Base-by-base conservation (phyloP, 1,284 basidiomycete species). In the Cryptococcus depauperatus region DNA sequence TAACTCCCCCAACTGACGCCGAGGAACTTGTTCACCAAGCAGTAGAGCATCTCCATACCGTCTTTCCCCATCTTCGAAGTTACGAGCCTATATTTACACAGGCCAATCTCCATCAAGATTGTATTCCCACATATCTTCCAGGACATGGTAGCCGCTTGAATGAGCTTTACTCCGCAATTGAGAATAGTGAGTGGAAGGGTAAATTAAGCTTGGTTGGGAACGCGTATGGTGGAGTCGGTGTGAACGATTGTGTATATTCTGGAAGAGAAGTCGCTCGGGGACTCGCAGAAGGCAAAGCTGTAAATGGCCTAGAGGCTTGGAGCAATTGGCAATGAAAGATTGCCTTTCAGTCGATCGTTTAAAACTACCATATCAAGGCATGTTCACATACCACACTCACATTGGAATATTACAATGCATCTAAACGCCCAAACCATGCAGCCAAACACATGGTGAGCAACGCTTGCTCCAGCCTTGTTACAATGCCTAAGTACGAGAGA, bases 211-310 rank as follows among this genome's bases (percentile, higher is more conserved):
- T 96, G 1, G 74, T 86, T 1, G 93, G 93, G 1, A 85, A 88
- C 4, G 88, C 88, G 9, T 86, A 91, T 26, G 81, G 79, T 0
- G 92, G 90, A 1, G 87, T 93, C 1, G 91, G 90, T 47, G 77
- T 96, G 4, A 87, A 85, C 14, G 92, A 96, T 62, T 92, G 89
- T 64, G 78, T 93, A 23, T 79, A 82, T 58, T 78, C 78, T 4
- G 89, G 83, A 8, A 78, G 79, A 56, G 52, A 51, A 5, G 61
- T 72, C 8, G 70, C 67, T 0, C 47, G 51, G 16, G 52, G 43
- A 2, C 39, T 72, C 18, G 43, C 27, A 1, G n/a, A 40, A 1
- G 57, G 56, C 1, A 34, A 47, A n/a, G 26, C 11, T 0, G 55
- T 58, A 4, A 72, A 68, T 7, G 71, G 71, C 0, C 44, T 73